Percentiles rank a stretch among this genome's conserved stretches.
phyloP scores from a whole-genome alignment of 441 rosid genomes.

The Corymbia citriodora region DNA sequence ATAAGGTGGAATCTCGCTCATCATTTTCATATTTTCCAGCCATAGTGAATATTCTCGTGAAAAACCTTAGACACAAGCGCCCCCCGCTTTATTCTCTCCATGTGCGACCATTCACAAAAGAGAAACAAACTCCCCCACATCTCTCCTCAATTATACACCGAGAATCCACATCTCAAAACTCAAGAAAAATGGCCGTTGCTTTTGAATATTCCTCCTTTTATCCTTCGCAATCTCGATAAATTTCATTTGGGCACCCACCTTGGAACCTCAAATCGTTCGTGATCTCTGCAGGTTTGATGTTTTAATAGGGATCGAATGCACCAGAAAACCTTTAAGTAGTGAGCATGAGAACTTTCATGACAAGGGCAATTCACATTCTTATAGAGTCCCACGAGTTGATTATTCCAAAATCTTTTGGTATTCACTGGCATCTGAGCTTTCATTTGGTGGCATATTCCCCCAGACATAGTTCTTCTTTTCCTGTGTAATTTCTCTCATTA shows the following conservation, averaged over 20 bases:
- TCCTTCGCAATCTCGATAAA: background rate
- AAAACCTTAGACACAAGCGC: slow-evolving; percentile 20
- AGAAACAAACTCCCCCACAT: slow-evolving; percentile 1
- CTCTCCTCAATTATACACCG: slow-evolving; percentile 30
- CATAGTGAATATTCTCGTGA: slow-evolving; percentile 24
- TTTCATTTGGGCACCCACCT: background rate
- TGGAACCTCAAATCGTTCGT: background rate
- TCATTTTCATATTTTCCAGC: background rate
- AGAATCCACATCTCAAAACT: slow-evolving; percentile 30
- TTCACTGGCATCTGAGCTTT: background rate
- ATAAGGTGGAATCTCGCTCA: slow-evolving; percentile 42
- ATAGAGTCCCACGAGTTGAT: background rate
- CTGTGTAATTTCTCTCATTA: background rate
- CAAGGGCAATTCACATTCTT: background rate
- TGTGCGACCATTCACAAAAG: slow-evolving; percentile 4
- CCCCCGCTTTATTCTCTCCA: slow-evolving; percentile 20
- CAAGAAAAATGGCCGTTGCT: slow-evolving; percentile 21
- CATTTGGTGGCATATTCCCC: background rate
- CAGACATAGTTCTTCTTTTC: background rate
- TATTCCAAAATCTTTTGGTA: background rate
- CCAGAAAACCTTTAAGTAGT: background rate
- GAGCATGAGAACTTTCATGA: background rate
- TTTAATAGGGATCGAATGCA: background rate
- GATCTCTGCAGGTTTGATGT: background rate
- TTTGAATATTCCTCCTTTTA: slow-evolving; percentile 26